Conservation (phyloP, 208 protist genomes). For the Endotrypanum monterogeii region DNA sequence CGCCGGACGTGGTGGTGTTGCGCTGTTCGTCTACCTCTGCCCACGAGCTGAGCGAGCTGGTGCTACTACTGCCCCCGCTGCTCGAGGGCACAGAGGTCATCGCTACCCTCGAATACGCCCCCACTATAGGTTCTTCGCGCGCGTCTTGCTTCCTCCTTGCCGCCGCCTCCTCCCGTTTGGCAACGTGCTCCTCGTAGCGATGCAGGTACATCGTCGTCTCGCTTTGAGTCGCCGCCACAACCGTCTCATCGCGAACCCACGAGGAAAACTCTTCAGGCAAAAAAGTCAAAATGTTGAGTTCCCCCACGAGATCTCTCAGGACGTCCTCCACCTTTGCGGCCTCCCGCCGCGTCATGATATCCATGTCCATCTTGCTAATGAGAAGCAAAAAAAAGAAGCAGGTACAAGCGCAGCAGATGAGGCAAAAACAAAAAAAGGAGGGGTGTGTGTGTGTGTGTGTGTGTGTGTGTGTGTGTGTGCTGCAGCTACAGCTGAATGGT, state of each 20-base stretch:
- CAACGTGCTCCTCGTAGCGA: conserved; percentile 25
- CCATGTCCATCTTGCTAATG: conserved; percentile 72
- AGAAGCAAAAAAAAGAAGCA: not conserved
- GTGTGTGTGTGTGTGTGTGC: too few species aligned
- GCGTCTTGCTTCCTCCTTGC: not conserved
- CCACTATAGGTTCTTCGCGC: too few species aligned
- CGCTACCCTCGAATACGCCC: not conserved
- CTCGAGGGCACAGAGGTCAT: not conserved
- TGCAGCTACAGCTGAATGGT: too few species aligned
- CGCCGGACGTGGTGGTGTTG: not conserved
- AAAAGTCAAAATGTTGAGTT: conserved; percentile 66
- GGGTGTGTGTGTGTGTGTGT: too few species aligned
- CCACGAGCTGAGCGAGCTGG: conserved; percentile 7
- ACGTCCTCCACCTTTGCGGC: conserved; percentile 79
- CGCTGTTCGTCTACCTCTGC: not conserved
- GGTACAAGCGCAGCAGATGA: not conserved
- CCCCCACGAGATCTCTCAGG: conserved; percentile 62
- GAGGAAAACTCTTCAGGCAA: conserved; percentile 67
- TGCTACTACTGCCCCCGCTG: not conserved
- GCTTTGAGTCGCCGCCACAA: conserved; percentile 34
- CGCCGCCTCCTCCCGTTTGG: conserved; percentile 1
- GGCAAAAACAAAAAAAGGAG: not conserved
- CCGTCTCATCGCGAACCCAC: conserved; percentile 65
- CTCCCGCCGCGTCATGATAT: conserved; percentile 79
- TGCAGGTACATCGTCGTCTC: conserved; percentile 18